Percentiles rank a stretch among this genome's conserved stretches.
Conservation (phyloP, 352 stramenopile genomes). For the Pythium dissotocum region DNA sequence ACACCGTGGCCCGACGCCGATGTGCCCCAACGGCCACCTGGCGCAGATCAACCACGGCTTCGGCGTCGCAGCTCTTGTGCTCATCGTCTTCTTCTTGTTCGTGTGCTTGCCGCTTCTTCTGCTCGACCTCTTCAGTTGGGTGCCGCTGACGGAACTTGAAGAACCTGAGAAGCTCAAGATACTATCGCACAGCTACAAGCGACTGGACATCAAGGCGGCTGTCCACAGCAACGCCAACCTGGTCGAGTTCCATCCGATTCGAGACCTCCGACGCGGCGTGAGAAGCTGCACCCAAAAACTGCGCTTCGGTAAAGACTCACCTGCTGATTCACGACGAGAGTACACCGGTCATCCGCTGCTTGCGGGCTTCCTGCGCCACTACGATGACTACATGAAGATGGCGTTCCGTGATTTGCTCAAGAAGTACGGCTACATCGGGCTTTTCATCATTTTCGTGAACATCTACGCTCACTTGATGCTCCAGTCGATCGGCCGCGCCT, state of each 20-base stretch:
- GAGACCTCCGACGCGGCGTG: neutral
- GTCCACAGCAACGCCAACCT: slow-evolving; percentile 59
- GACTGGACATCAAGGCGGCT: slow-evolving; percentile 43
- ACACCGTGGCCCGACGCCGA: slow-evolving; percentile 3
- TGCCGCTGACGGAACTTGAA: slow-evolving; percentile 47
- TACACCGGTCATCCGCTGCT: slow-evolving; percentile 17
- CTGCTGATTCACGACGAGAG: neutral
- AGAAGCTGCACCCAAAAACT: slow-evolving; percentile 10
- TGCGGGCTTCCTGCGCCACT: slow-evolving; percentile 28
- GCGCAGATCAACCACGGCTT: slow-evolving; percentile 42
- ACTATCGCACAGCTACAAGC: slow-evolving; percentile 34
- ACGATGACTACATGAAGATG: slow-evolving; percentile 43
- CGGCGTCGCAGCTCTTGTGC: slow-evolving; percentile 35
- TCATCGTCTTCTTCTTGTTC: slow-evolving; percentile 54
- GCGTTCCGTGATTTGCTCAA: slow-evolving; percentile 35
- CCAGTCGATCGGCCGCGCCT: slow-evolving; percentile 41
- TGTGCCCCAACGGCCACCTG: slow-evolving; percentile 28
- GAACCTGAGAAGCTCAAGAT: slow-evolving; percentile 29
- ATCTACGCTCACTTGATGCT: slow-evolving; percentile 57
- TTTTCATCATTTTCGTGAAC: slow-evolving; percentile 47
- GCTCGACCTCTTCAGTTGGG: slow-evolving; percentile 60
- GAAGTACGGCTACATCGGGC: slow-evolving; percentile 44
- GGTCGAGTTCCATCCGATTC: slow-evolving; percentile 32
- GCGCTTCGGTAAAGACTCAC: slow-evolving; percentile 5
- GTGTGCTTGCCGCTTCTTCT: slow-evolving; percentile 54